These are phyloP conservation scores for Chloropicon primus DNA, from an alignment of 139 green algal genomes.

Conservation along the genomic window DNA sequence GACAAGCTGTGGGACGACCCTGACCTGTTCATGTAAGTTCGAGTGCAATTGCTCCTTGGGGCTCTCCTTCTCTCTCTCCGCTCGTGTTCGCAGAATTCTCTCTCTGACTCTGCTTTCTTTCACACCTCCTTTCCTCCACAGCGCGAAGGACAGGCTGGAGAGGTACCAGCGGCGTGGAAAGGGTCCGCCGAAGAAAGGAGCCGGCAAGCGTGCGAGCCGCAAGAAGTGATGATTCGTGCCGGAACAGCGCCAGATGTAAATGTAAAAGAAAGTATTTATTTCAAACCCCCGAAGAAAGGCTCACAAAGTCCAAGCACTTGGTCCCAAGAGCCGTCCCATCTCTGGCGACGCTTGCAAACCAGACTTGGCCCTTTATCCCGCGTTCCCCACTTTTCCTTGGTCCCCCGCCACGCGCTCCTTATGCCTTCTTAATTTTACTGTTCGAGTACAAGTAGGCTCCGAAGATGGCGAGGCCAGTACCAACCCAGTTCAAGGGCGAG, in stretches of 20 bases:
- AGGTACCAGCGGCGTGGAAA: slow-evolving; percentile 32
- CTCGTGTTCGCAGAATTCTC: too few species aligned
- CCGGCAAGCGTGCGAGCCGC: slow-evolving; percentile 25
- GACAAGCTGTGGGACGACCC: slow-evolving; percentile 41
- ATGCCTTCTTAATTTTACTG: not conserved
- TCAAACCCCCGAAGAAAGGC: too few species aligned
- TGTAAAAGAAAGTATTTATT: too few species aligned
- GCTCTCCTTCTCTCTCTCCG: too few species aligned
- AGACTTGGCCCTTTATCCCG: too few species aligned
- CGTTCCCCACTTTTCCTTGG: too few species aligned
- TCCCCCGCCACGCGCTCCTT: not conserved
- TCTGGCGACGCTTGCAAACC: too few species aligned
- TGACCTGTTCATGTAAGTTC: slow-evolving; percentile 27
- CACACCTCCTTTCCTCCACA: not conserved
- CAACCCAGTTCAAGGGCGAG: slow-evolving; percentile 61
- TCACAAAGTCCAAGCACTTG: too few species aligned
- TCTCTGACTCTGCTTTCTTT: not conserved
- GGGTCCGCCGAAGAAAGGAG: slow-evolving; percentile 38
- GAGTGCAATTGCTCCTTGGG: too few species aligned
- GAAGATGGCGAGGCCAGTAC: slow-evolving; percentile 58
- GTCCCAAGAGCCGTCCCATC: too few species aligned
- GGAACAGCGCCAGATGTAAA: too few species aligned
- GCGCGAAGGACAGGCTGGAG: slow-evolving; percentile 32
- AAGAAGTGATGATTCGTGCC: not conserved
- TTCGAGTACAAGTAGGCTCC: slow-evolving; percentile 69